phyloP scores from a whole-genome alignment of 2,329 filamentous ascomycete genomes.

The Penicillium sp. region DNA sequence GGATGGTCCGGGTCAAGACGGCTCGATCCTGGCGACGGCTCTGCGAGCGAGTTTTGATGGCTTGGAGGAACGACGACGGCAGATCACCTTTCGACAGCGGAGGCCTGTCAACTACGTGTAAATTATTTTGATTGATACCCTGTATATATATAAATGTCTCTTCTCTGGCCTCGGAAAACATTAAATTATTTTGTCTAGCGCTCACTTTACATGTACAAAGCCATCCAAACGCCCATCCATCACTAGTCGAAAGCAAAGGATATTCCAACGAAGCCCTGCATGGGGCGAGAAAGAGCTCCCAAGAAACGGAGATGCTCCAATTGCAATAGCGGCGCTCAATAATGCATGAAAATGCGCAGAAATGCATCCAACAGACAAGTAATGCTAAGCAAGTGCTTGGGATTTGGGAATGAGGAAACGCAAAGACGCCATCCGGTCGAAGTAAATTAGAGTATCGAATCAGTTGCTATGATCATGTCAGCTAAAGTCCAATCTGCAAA shows the following conservation, averaged over 20 bases:
- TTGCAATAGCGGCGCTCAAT: slow-evolving; percentile 12
- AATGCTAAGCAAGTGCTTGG: not conserved
- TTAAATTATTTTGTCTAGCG: slow-evolving; percentile 1
- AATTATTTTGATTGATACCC: slow-evolving; percentile 1
- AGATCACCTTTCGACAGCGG: not conserved
- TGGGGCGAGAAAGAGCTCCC: not conserved
- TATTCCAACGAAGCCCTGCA: not conserved
- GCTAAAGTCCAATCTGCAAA: not conserved
- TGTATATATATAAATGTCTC: slow-evolving; percentile 11
- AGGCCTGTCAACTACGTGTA: not conserved
- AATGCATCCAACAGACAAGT: not conserved
- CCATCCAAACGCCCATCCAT: not conserved
- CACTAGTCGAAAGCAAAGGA: not conserved
- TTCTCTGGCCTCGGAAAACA: not conserved
- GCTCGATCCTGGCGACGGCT: slow-evolving; percentile 22
- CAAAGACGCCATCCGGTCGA: slow-evolving; percentile 12
- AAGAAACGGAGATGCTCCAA: slow-evolving; percentile 11
- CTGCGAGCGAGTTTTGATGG: slow-evolving; percentile 33
- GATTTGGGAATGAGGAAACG: not conserved
- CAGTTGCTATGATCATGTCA: slow-evolving; percentile 30
- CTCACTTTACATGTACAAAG: not conserved
- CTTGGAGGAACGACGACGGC: slow-evolving; percentile 19
- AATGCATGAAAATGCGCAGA: not conserved
- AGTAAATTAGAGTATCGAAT: slow-evolving; percentile 13
- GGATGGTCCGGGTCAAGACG: slow-evolving; percentile 11